Evolutionary conservation across 345 rosid species (phyloP).

Genomic region (Murraya koenigii): DNA sequence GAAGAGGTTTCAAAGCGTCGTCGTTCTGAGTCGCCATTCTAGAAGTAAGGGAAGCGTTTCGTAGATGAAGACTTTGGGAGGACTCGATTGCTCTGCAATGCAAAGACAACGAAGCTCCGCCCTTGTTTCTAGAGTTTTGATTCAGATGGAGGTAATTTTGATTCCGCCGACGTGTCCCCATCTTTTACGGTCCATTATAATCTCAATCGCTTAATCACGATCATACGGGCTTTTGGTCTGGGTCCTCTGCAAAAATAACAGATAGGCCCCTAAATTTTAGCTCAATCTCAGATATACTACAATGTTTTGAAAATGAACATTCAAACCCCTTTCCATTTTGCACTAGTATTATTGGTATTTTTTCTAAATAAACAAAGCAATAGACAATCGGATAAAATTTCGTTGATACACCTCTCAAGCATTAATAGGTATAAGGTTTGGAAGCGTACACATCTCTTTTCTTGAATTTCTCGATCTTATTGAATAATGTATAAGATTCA

Average conservation of each 20-base stretch:
- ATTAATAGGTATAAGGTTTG: neutral
- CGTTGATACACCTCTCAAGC: neutral
- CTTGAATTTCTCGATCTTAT: neutral
- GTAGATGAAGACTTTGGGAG: neutral
- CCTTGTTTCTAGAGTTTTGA: neutral
- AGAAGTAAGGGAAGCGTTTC: neutral
- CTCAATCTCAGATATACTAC: too few species aligned
- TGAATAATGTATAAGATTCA: neutral
- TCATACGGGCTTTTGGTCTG: neutral
- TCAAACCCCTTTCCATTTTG: neutral
- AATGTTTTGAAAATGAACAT: too few species aligned
- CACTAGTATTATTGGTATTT: too few species aligned
- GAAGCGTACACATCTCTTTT: neutral
- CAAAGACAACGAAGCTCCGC: neutral
- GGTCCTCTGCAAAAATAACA: neutral
- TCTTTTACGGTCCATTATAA: neutral
- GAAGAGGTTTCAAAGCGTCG: conserved; percentile 44
- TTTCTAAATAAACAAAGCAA: neutral
- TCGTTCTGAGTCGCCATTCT: conserved; percentile 37
- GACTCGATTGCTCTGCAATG: neutral
- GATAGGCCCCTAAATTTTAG: neutral
- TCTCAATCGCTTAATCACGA: neutral
- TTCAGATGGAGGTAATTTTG: neutral
- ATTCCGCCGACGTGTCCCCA: neutral
- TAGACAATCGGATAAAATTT: neutral